Evolutionary conservation across 106 monocot genomes (phyloP), one percentile per base, ranked within the genome.

Genomic region (Narthecium ossifragum): DNA sequence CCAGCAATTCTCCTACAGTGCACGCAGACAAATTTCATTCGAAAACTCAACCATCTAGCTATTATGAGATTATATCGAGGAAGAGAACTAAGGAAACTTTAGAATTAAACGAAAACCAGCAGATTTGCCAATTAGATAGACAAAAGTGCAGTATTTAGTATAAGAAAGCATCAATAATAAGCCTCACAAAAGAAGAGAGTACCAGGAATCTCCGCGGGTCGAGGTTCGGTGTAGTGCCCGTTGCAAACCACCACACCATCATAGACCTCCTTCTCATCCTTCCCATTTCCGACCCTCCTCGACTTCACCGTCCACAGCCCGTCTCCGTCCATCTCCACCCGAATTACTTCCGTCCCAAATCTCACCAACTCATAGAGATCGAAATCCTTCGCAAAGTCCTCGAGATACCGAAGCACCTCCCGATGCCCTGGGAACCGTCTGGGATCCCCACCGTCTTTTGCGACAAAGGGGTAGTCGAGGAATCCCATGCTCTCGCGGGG

Each of bases 401-500:
- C 79, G 4, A 99, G 71, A 37, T 99, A 99, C 10, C 81, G 46
- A 26, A 91, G 74, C 9, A 91, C 87, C 81, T 99, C 91, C 12
- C 26, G 38, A 37, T 88, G 98, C 0, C 81, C 70, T 2, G 91
- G 98, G 52, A 84, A 99, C 57, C 86, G 54, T 43, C 96, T 69
- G 20, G 26, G 15, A 32, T 87, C 84, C 10, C 64, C 61, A 14
- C 46, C 59, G 18, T 38, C 74, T 10, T 12, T 50, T 38, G 58
- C 68, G 26, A 59, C 57, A 63, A 98, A 98, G 14, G 90, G 98
- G 64, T 79, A 98, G 69, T 91, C 91, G 20, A 77, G 52, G 64
- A 98, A 98, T 9, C 98, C 87, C 98, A 98, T 98, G 61, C 8
- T 60, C 65, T 98, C 90, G 28, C 98, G 73, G 17, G 98, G 79